Conservation (phyloP, 2,329 filamentous ascomycete genomes). For the Aotearoamyces nothofagi region DNA sequence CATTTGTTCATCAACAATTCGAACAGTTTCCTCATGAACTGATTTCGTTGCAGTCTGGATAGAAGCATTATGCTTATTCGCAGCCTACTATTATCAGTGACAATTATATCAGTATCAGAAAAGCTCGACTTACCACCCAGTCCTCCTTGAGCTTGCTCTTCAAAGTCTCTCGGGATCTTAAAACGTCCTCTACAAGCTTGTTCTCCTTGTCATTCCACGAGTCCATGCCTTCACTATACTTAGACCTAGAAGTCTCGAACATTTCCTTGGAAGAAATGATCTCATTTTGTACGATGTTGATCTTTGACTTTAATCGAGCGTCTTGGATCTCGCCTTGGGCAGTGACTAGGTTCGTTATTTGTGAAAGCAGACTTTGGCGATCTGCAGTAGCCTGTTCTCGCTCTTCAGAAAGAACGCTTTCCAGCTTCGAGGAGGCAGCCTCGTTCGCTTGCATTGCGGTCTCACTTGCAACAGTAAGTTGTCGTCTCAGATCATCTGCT, state of each 20-base stretch:
- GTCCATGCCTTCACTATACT: constrained; percentile 59
- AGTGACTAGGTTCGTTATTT: constrained; percentile 66
- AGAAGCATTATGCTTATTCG: constrained; percentile 65
- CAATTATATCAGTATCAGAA: background rate
- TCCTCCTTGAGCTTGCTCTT: constrained; percentile 76
- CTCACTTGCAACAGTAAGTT: constrained; percentile 56
- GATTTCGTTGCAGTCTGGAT: constrained; percentile 75
- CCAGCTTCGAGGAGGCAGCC: constrained; percentile 48
- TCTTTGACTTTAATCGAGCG: constrained; percentile 47
- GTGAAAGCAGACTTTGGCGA: constrained; percentile 54
- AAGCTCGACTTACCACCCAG: constrained; percentile 49
- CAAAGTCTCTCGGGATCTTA: constrained; percentile 59
- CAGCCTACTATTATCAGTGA: constrained; percentile 31
- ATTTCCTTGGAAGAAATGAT: constrained; percentile 47
- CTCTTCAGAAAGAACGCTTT: constrained; percentile 62
- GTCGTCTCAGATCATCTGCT: constrained; percentile 53
- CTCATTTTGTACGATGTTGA: constrained; percentile 46
- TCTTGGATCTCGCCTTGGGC: constrained; percentile 62
- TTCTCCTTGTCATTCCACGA: constrained; percentile 57
- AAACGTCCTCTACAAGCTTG: constrained; percentile 53
- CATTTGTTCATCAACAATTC: constrained; percentile 81
- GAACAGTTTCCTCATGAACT: constrained; percentile 80
- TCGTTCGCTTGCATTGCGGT: constrained; percentile 54
- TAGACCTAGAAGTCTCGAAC: constrained; percentile 48
- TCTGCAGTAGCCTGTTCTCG: constrained; percentile 58